A percentile compares a stretch with the other conserved stretches of the same genome.
Conservation (phyloP, 2,329 filamentous ascomycete species). For the Pseudonectria foliicola region DNA sequence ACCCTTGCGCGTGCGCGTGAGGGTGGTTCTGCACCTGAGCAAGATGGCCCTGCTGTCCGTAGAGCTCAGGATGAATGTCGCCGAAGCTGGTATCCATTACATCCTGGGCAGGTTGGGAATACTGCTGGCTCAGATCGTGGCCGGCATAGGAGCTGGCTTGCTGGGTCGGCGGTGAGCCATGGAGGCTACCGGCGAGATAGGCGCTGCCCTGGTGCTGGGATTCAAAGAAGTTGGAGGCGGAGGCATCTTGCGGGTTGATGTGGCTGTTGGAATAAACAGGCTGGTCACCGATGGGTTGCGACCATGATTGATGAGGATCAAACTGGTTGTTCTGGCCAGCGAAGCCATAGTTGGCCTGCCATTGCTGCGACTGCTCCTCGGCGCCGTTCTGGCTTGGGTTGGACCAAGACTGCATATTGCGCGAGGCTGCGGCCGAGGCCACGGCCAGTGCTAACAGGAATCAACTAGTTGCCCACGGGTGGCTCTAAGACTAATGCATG, state of each 20-base stretch:
- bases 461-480: conserved; percentile 16
- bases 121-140: conserved; percentile 29
- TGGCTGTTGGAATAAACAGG: conserved; percentile 22
- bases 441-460: conserved; percentile 2
- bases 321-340: conserved; percentile 29
- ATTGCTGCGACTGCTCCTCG: conserved; percentile 27
- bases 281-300: conserved; percentile 29
- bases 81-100: conserved; percentile 31
- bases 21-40: conserved; percentile 25
- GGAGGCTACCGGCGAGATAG: conserved; percentile 25
- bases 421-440: conserved; percentile 12
- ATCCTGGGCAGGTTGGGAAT: conserved; percentile 26
- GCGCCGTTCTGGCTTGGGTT: conserved; percentile 30
- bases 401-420: conserved; percentile 36
- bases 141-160: conserved; percentile 21
- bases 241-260: conserved; percentile 24
- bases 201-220: conserved; percentile 24
- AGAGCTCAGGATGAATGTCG: conserved; percentile 31
- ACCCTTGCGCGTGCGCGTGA: conserved; percentile 26
- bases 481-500: conserved; percentile 22
- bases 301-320: conserved; percentile 32
- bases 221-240: conserved; percentile 29
- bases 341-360: conserved; percentile 29
- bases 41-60: conserved; percentile 27
- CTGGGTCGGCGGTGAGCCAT: conserved; percentile 23